Evolutionary conservation across 371 early-diverging fungal species (phyloP), one percentile per base, ranked within the genome.

Genomic region (Ordospora pajunii): DNA sequence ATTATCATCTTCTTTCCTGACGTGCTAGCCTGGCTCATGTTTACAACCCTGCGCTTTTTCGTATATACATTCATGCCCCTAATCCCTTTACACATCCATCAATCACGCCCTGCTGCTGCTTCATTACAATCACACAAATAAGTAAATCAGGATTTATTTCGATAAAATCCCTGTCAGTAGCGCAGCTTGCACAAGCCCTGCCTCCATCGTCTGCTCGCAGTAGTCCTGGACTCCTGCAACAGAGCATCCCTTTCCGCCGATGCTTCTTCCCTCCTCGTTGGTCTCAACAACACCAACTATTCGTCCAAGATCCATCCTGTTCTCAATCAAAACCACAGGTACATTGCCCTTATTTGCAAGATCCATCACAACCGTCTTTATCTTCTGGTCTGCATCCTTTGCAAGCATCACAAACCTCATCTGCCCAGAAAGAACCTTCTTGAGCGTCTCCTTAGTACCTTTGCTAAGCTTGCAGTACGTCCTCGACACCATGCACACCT

Each of bases 361-460:
- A 14, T 21, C 27, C 17, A 50, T 66, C 14, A 81, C 62, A 27
- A 83, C 25, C 0, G 32, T 50, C 21, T 32, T 4, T 44, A 67
- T 65, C 14, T 67, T 73, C 22, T 70, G 52, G 3, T 58, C 46
- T 11, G 58, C 53, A 62, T 83, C 78, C 25, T 83, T 69, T 10
- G 80, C 49, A 27, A 83, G 37, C 52, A 83, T 32, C 44, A 83
- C 76, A 44, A 83, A 25, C 21, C 68, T 48, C 40, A 78, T 53
- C 11, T 76, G 17, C 0, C 67, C 64, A 1, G 52, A 46, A n/a
- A 75, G 45, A 2, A 78, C 46, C 19, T 45, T 52, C 51, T 68
- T 73, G 12, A 46, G 37, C 12, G 62, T 53, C 54, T 83, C 76
- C 40, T 48, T 70, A 3, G 75, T 46, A 5, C 83, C 83, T 21